Conservation (phyloP, 768 basidiomycete genomes). For the Tubosaeta sp. region DNA sequence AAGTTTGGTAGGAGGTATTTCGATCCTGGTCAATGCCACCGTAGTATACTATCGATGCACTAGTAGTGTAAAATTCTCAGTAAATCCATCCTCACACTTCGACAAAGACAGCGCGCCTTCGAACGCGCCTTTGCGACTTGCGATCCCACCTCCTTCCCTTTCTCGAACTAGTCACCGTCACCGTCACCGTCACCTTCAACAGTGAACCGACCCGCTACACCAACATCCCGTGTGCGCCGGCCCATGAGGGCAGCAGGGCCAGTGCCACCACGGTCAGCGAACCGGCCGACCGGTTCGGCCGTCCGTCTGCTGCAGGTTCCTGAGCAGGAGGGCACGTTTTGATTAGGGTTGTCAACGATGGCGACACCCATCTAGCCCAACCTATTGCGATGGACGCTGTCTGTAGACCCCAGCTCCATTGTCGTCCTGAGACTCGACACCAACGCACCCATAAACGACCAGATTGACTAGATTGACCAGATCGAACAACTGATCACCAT, state of each 20-base stretch:
- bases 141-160: conserved; percentile 12
- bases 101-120: no score
- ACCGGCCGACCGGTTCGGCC: conserved; percentile 55
- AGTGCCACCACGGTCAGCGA: conserved; percentile 61
- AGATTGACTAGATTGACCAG: conserved; percentile 92
- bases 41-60: no score
- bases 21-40: no score
- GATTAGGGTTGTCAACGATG: conserved; percentile 11
- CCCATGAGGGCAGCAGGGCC: conserved; percentile 42
- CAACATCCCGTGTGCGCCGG: conserved; percentile 26
- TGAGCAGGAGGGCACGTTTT: conserved; percentile 62
- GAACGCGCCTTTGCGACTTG: conserved; percentile 30
- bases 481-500: conserved; percentile 94
- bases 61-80: no score
- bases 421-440: conserved; percentile 69
- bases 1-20: no score
- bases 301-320: conserved; percentile 48
- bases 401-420: conserved; percentile 58
- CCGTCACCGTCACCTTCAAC: conserved; percentile 14
- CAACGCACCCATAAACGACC: conserved; percentile 64
- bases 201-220: conserved; percentile 18
- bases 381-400: conserved; percentile 66
- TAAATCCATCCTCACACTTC: no score
- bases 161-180: conserved; percentile 16
- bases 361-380: conserved; percentile 50